phyloP scores from a whole-genome alignment of 345 rosid species.

The Pistacia integerrima region DNA sequence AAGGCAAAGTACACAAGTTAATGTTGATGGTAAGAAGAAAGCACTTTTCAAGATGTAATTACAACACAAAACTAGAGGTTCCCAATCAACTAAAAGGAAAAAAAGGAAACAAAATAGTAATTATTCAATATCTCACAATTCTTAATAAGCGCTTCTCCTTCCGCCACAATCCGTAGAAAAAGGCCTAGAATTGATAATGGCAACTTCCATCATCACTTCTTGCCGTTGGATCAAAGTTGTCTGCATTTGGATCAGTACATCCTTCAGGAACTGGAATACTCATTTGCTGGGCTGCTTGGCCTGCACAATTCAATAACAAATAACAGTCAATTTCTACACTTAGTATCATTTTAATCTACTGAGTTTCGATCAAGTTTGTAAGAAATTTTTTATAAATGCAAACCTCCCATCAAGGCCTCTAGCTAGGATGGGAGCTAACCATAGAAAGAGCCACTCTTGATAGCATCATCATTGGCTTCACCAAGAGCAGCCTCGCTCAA shows the following conservation, averaged over 20 bases:
- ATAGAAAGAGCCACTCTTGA: constrained; percentile 68
- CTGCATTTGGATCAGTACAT: constrained; percentile 69
- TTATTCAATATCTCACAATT: constrained; percentile 15
- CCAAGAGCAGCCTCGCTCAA: constrained; percentile 88
- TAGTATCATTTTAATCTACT: background rate
- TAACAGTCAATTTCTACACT: background rate
- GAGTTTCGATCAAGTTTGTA: background rate
- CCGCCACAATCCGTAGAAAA: constrained; percentile 8
- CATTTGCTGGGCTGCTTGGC: constrained; percentile 85
- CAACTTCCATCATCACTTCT: constrained; percentile 97
- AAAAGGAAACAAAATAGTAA: background rate
- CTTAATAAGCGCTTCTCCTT: background rate
- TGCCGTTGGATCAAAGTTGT: constrained; percentile 86
- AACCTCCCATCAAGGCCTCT: constrained; percentile 43
- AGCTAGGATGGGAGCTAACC: constrained; percentile 54
- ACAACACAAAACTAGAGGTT: constrained; percentile 30
- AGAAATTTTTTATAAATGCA: constrained; percentile 4
- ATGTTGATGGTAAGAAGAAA: background rate
- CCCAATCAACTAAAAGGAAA: constrained; percentile 4
- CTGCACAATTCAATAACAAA: constrained; percentile 39
- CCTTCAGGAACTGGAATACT: constrained; percentile 78
- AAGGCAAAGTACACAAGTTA: background rate
- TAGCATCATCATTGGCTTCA: constrained; percentile 73
- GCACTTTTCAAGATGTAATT: background rate
- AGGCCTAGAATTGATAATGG: constrained; percentile 33